Evolutionary conservation across 2,329 filamentous ascomycete genomes (phyloP), one percentile per base, ranked within the genome.

Genomic region (Neofusicoccum parvum): DNA sequence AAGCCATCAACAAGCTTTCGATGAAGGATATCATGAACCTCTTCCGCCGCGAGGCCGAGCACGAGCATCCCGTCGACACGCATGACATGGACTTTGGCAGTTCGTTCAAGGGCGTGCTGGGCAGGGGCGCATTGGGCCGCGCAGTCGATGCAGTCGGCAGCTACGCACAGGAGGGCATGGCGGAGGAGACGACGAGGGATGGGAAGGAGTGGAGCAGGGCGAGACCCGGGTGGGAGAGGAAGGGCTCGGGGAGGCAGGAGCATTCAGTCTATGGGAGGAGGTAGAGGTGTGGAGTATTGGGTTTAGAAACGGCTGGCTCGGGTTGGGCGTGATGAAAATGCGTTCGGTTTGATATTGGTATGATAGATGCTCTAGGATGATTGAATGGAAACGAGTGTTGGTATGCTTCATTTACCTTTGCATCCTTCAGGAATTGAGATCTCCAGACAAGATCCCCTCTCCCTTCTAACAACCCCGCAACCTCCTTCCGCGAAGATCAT

Each of bases 11-110:
- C 75, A 97, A 97, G 81, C 83, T 99, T 58, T 92, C 90, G 54
- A 89, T 98, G 87, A 90, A 93, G 75, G 95, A 99, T 79, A 96
- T 99, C 77, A 85, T 99, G 77, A 89, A 92, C 58, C 85, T 99
- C 65, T 99, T 99, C 81, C 88, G 87, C 68, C 88, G 88, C 36
- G 89, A 92, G 72, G 86, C 85, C 0, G 86, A 88, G 69, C 75
- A 78, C 43, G 80, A 81, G 51, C 54, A 60, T 17, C 45, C 54
- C 37, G 54, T 65, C 39, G 54, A 60, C 17, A 49, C 54, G 11
- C 51, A 65, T 6, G 46, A 54, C 6, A 32, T 49, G n/a, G 53
- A 51, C 7, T 65, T 65, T 15, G 43, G 27, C 34, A 50, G 23
- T 10, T 20, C 45, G 5, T 65, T 65, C 51, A 58, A 65, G 45